A percentile compares a stretch with the other conserved stretches of the same genome.
phyloP scores from a whole-genome alignment of 768 basidiomycete species.

The Leccinum obscurum region DNA sequence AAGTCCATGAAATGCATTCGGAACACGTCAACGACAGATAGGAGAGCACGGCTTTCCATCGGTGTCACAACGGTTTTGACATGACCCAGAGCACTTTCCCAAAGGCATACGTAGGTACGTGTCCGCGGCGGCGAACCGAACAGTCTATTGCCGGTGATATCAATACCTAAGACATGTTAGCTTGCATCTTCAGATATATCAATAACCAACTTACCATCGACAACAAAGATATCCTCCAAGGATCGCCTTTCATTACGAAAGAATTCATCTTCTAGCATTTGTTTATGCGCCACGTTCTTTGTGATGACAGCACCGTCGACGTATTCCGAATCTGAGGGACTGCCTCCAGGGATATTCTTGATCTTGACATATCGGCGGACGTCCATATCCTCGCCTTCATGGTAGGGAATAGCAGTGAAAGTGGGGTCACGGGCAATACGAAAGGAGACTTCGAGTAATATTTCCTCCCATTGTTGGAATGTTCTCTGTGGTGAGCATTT shows the following conservation, averaged over 20 bases:
- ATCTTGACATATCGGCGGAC: conserved; percentile 95
- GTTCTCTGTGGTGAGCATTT: conserved; percentile 80
- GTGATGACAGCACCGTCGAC: conserved; percentile 97
- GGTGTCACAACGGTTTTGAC: conserved; percentile 59
- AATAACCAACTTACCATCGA: conserved; percentile 45
- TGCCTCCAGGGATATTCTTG: conserved; percentile 96
- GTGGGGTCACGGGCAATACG: conserved; percentile 84
- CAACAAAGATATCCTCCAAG: conserved; percentile 41
- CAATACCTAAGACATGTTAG: conserved; percentile 50
- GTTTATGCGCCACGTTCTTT: conserved; percentile 96
- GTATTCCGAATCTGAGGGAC: conserved; percentile 91
- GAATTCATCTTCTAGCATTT: conserved; percentile 63
- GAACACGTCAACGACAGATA: conserved; percentile 57
- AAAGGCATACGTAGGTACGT: conserved; percentile 86
- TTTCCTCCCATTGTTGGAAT: conserved; percentile 93
- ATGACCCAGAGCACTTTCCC: conserved; percentile 80
- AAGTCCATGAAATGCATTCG: conserved; percentile 70
- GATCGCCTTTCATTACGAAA: conserved; percentile 20
- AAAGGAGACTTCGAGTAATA: conserved; percentile 76
- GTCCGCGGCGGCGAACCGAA: conserved; percentile 89
- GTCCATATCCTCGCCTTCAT: conserved; percentile 92
- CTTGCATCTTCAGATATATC: not conserved
- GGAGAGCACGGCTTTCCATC: conserved; percentile 49
- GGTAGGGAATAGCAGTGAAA: conserved; percentile 66
- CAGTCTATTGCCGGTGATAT: conserved; percentile 80